These are phyloP conservation scores for Kodamaea restingae DNA, from an alignment of 805 yeast species.

Conservation along the genomic window DNA sequence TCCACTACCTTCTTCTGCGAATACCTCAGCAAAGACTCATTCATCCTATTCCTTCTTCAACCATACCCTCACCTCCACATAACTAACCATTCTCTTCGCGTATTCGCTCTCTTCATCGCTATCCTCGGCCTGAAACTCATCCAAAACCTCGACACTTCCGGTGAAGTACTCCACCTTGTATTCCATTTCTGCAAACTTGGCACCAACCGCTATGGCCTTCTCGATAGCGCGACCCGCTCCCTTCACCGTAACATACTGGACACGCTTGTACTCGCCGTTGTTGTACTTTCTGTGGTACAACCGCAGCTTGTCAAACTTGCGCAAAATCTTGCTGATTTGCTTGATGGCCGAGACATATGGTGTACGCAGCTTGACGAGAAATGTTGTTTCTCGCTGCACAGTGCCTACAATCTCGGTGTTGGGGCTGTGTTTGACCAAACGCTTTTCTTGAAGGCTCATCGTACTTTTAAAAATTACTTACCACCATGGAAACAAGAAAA, in stretches of 20 bases:
- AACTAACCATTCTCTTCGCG: constrained; percentile 45
- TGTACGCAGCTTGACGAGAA: constrained; percentile 60
- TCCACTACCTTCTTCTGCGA: too few species aligned
- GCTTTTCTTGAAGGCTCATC: constrained; percentile 1
- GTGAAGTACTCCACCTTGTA: constrained; percentile 59
- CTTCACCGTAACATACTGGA: constrained; percentile 48
- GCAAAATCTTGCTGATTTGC: constrained; percentile 51
- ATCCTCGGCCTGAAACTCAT: constrained; percentile 47
- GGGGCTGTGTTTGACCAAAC: constrained; percentile 50
- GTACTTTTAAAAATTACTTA: background rate
- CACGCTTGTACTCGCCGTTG: constrained; percentile 34
- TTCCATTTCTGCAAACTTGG: constrained; percentile 52
- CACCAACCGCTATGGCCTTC: constrained; percentile 58
- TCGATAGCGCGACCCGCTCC: constrained; percentile 75
- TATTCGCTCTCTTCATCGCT: constrained; percentile 29
- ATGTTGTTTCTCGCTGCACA: constrained; percentile 43
- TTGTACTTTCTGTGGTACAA: constrained; percentile 22
- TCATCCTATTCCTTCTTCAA: constrained; percentile 13
- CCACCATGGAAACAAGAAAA: constrained; percentile 10
- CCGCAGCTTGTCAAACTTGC: constrained; percentile 32
- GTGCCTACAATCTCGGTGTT: constrained; percentile 38
- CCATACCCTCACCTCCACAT: constrained; percentile 43
- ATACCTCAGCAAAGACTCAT: too few species aligned
- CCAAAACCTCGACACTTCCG: constrained; percentile 63
- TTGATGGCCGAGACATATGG: constrained; percentile 75